phyloP scores from a whole-genome alignment of 176 grass and related monocot genomes.

The Cenchrus americanus region DNA sequence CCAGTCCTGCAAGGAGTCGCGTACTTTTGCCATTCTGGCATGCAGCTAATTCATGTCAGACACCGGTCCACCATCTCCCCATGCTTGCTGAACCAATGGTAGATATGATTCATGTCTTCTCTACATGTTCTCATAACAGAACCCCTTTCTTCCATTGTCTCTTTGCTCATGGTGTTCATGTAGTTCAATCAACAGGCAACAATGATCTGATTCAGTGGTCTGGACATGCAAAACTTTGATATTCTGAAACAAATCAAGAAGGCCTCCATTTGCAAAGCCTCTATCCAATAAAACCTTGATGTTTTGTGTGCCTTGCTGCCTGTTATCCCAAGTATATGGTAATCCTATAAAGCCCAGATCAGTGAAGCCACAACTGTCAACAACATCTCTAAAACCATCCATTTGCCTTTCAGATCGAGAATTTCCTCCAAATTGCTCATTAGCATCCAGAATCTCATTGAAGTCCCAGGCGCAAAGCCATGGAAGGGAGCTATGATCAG shows the following conservation, averaged over 20 bases:
- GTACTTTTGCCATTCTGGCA: rapidly evolving
- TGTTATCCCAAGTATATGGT: too few relatives aligned
- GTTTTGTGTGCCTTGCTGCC: not conserved
- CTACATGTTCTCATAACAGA: not conserved
- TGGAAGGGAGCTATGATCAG: rapidly evolving
- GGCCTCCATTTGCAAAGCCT: not conserved
- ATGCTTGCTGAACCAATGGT: rapidly evolving
- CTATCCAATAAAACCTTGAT: not conserved
- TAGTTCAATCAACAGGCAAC: not conserved
- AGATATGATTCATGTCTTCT: not conserved
- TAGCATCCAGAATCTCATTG: too few relatives aligned
- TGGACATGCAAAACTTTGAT: not conserved
- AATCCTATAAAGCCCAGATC: not conserved
- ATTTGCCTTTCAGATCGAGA: too few relatives aligned
- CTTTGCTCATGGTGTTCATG: too few relatives aligned
- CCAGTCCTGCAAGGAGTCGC: not conserved
- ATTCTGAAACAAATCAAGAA: not conserved
- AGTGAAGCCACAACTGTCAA: not conserved
- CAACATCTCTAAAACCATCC: not conserved
- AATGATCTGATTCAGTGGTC: not conserved
- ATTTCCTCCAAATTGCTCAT: too few relatives aligned
- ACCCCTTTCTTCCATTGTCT: not conserved
- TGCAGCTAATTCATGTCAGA: not conserved
- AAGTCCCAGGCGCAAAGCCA: not conserved
- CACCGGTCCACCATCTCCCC: not conserved